Evolutionary conservation across 108 stramenopile genomes (phyloP).

Genomic region (Aurantiochytrium sp.): DNA sequence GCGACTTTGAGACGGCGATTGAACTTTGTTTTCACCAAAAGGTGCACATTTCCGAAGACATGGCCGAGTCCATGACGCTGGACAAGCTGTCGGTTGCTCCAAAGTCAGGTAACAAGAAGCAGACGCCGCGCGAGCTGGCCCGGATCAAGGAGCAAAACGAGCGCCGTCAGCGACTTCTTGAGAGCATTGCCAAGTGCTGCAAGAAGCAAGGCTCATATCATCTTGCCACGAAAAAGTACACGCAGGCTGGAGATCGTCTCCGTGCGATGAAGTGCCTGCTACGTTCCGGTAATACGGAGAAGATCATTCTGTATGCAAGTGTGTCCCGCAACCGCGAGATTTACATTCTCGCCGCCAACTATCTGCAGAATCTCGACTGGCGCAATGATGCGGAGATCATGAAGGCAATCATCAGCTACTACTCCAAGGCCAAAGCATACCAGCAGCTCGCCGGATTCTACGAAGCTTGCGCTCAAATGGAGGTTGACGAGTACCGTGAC

Average conservation of each 20-base stretch:
- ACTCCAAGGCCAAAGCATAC: conserved; percentile 58
- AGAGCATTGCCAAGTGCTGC: conserved; percentile 40
- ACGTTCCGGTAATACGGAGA: conserved; percentile 56
- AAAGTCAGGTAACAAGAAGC: background rate
- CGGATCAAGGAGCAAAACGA: background rate
- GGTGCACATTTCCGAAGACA: conserved; percentile 44
- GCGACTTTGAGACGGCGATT: conserved; percentile 35
- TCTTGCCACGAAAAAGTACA: conserved; percentile 65
- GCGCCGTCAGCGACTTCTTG: conserved; percentile 31
- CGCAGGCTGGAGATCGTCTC: conserved; percentile 58
- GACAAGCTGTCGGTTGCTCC: conserved; percentile 1
- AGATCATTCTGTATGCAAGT: conserved; percentile 57
- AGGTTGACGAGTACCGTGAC: conserved; percentile 58
- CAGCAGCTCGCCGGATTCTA: conserved; percentile 54
- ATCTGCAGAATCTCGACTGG: conserved; percentile 59
- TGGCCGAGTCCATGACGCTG: conserved; percentile 49
- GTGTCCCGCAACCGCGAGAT: conserved; percentile 48
- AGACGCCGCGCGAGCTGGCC: background rate
- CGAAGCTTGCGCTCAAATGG: conserved; percentile 58
- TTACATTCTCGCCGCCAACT: conserved; percentile 64
- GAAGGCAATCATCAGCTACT: conserved; percentile 58
- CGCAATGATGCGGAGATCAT: conserved; percentile 45
- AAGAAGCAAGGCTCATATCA: conserved; percentile 51
- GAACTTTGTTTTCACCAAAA: conserved; percentile 44
- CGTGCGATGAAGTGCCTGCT: conserved; percentile 61